Evolutionary conservation across 345 rosid genomes (phyloP).

Genomic region (Citrus medica): DNA sequence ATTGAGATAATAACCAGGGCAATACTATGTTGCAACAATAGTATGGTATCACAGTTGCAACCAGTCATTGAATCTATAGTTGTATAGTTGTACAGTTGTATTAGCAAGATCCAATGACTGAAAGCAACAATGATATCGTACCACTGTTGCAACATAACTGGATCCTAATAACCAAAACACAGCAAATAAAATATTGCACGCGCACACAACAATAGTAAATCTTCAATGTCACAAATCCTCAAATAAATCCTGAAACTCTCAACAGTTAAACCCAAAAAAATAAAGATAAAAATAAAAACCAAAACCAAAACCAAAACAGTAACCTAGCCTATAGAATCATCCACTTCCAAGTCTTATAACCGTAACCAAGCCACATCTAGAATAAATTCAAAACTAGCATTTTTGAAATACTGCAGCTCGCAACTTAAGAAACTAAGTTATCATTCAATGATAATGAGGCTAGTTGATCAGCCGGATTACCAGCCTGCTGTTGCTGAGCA

Average conservation of each 20-base stretch:
- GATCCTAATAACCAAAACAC: neutral
- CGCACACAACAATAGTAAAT: neutral
- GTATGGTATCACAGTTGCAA: too few species aligned
- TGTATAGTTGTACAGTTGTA: too few species aligned
- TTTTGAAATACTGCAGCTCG: neutral
- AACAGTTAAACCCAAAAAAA: neutral
- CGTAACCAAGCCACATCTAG: conserved; percentile 11
- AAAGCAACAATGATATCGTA: too few species aligned
- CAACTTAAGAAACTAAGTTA: conserved; percentile 49
- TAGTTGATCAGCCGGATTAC: conserved; percentile 66
- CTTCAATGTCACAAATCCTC: neutral
- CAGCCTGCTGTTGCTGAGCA: conserved; percentile 59
- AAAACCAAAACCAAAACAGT: neutral
- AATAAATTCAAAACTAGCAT: neutral
- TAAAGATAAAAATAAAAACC: neutral
- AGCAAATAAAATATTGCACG: neutral
- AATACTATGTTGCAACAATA: too few species aligned
- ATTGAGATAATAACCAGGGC: too few species aligned
- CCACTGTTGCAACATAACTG: too few species aligned
- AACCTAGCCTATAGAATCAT: neutral
- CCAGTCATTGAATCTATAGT: too few species aligned
- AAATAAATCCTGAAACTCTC: conserved; percentile 6
- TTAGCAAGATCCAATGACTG: too few species aligned
- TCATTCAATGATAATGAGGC: conserved; percentile 68
- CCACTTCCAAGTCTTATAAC: neutral